Evolutionary conservation across 2,329 filamentous ascomycete species (phyloP).

Genomic region (Trichophyton rubrum): DNA sequence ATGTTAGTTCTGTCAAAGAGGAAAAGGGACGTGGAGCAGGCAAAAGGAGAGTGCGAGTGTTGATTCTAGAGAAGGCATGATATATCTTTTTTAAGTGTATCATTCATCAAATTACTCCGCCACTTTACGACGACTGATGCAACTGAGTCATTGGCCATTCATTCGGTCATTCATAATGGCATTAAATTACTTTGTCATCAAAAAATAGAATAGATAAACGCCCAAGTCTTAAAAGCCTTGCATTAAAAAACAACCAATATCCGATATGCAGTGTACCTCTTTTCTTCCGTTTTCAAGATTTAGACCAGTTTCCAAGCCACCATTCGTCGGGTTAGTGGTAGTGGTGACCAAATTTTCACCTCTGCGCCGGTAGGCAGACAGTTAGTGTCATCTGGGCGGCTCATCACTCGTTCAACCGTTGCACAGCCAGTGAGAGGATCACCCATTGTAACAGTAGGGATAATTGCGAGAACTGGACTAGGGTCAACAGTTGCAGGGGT

Average conservation of each 20-base stretch:
- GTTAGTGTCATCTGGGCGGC: not conserved
- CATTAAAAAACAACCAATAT: not conserved
- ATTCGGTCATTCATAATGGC: not conserved
- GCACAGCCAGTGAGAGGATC: not conserved
- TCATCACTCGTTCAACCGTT: not conserved
- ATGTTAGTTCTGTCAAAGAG: conserved; percentile 85
- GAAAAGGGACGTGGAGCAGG: conserved; percentile 61
- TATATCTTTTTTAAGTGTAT: not conserved
- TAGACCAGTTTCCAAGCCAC: conserved; percentile 11
- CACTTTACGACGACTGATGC: not conserved
- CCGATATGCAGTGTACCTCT: not conserved
- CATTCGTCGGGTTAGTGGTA: conserved; percentile 22
- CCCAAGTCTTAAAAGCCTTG: not conserved
- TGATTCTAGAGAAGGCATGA: conserved; percentile 25
- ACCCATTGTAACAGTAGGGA: not conserved
- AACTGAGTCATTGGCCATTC: not conserved
- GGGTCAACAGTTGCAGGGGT: not conserved
- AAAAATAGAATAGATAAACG: not conserved
- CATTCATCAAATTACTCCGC: not conserved
- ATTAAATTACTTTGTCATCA: too few relatives aligned
- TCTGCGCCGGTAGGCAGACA: not conserved
- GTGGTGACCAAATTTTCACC: conserved; percentile 18
- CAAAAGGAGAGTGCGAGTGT: conserved; percentile 55
- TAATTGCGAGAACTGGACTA: not conserved
- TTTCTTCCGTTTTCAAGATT: not conserved